Base-by-base conservation (phyloP, 2,329 filamentous ascomycete species). In the Botryotinia globosa region DNA sequence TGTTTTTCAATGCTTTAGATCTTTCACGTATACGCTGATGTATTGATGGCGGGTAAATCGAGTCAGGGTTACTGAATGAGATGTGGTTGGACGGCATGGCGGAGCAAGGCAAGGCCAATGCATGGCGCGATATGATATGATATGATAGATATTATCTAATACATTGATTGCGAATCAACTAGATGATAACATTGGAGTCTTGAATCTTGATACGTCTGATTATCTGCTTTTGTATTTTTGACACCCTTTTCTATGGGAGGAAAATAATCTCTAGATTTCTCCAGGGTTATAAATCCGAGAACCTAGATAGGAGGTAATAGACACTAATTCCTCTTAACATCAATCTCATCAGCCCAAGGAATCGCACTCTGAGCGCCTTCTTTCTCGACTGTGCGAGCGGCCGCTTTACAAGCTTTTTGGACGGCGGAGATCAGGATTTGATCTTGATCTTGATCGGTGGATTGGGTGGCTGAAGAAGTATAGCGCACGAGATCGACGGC, bases 341-440 rank as follows among this genome's bases (percentile, higher is more conserved):
- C 73, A 29, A 87, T 81, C 74, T 89, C 87, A 73, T 89, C 85
- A 44, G 86, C 83, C 87, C 88, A 91, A 0, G 91, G 91, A 77
- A 93, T 92, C 39, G 89, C 87, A 73, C 85, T 86, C 83, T 91
- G 89, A 7, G 90, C 90, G 0, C 91, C 91, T 34, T 84, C 81
- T 78, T 85, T 88, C 81, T 91, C 86, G 22, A 92, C 89, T n/a
- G 90, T 91, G 81, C 85, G 85, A 1, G 87, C 88, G 0, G 92
- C 89, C 1, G 89, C 90, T 72, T 83, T 82, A 73, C 90, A 91
- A 2, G 90, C 88, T 81, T 85, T 87, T 63, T 82, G 81, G 64
- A 92, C 86, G 0, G 91, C 89, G 29, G 25, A 42, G 12, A 70
- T 18, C 48, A 70, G 58, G 22, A 32, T 29, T 54, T 54, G 2